A percentile compares a stretch with the other conserved stretches of the same genome.
phyloP scores from a whole-genome alignment of 768 basidiomycete genomes.

The Russula brevipes region DNA sequence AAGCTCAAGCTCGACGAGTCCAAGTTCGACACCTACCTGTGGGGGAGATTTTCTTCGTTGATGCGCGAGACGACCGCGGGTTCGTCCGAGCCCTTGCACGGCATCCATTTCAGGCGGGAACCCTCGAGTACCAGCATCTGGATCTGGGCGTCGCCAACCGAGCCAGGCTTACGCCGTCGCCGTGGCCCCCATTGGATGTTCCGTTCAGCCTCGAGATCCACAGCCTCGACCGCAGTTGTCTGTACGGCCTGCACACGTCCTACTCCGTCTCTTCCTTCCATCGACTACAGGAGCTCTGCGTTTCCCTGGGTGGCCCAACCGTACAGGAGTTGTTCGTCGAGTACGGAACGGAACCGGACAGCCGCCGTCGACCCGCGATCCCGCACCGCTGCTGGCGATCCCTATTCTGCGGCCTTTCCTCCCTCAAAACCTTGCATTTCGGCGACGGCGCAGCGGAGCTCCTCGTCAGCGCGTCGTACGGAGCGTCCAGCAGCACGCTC shows the following conservation, averaged over 20 bases:
- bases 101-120: slow-evolving; percentile 4
- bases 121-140: neutral
- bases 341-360: slow-evolving; percentile 1
- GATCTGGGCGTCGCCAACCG: neutral
- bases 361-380: neutral
- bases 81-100: neutral
- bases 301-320: neutral
- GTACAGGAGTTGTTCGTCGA: slow-evolving; percentile 8
- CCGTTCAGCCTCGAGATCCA: slow-evolving; percentile 10
- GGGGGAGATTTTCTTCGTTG: slow-evolving; percentile 2
- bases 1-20: neutral
- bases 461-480: neutral
- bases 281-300: slow-evolving; percentile 4
- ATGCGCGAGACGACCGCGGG: slow-evolving; percentile 15
- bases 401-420: neutral
- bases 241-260: slow-evolving; percentile 8
- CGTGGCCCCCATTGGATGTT: slow-evolving; percentile 8
- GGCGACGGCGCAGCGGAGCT: slow-evolving; percentile 9
- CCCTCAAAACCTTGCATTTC: slow-evolving; percentile 7
- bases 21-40: neutral
- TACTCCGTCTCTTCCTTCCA: slow-evolving; percentile 6
- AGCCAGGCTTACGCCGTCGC: neutral
- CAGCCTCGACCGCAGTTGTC: neutral
- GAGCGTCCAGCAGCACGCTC: neutral
- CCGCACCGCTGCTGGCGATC: neutral